phyloP scores from a whole-genome alignment of 1,284 basidiomycete species.

The Irpex sp. region DNA sequence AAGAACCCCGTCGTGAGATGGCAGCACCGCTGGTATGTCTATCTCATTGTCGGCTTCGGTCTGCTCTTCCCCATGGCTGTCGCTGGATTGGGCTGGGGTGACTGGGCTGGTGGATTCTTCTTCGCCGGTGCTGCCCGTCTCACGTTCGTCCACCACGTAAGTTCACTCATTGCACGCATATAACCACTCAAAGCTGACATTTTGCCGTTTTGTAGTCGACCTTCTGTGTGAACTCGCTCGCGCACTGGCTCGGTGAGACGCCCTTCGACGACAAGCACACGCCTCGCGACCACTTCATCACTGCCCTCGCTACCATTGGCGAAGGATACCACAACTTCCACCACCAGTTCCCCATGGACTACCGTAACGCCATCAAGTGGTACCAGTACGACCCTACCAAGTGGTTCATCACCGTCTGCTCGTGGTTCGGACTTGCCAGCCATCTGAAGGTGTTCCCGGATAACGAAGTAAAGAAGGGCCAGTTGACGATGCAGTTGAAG shows the following conservation, averaged over 20 bases:
- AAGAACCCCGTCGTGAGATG: conserved; percentile 78
- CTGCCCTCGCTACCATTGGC: conserved; percentile 85
- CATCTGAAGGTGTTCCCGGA: conserved; percentile 93
- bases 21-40: conserved; percentile 84
- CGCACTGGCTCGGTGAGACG: conserved; percentile 90
- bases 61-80: conserved; percentile 75
- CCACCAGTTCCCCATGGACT: conserved; percentile 88
- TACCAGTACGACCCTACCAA: conserved; percentile 90
- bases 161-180: conserved; percentile 24
- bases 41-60: conserved; percentile 70
- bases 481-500: conserved; percentile 92
- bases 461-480: conserved; percentile 90
- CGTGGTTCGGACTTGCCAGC: conserved; percentile 71
- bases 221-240: conserved; percentile 94
- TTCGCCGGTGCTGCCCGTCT: conserved; percentile 85
- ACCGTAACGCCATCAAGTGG: conserved; percentile 76
- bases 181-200: not conserved
- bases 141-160: conserved; percentile 85
- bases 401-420: conserved; percentile 82
- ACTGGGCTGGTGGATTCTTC: conserved; percentile 81
- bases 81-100: conserved; percentile 81
- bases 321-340: conserved; percentile 98
- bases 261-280: conserved; percentile 96
- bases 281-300: conserved; percentile 85
- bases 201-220: conserved; percentile 57